These are phyloP conservation scores for Sporothrix mexicana DNA, from an alignment of 2,329 filamentous ascomycete genomes.

Conservation along the genomic window DNA sequence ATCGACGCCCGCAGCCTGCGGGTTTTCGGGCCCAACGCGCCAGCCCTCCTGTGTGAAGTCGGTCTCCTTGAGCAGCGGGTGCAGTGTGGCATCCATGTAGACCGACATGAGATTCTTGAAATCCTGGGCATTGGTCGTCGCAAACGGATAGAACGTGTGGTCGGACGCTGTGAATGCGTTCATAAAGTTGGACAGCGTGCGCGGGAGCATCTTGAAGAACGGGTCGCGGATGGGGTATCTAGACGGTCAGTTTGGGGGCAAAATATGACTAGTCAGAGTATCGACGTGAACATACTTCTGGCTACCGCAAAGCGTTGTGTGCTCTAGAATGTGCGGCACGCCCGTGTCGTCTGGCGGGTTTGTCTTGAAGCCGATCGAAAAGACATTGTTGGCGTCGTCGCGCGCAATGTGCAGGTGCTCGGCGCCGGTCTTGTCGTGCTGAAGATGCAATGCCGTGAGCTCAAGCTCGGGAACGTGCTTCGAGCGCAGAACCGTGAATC, in stretches of 20 bases:
- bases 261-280: no score
- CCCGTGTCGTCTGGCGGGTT: slow-evolving; percentile 97
- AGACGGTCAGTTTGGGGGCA: slow-evolving; percentile 23
- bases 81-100: slow-evolving; percentile 91
- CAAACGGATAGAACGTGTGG: slow-evolving; percentile 97
- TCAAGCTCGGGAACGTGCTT: slow-evolving; percentile 96
- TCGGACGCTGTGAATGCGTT: slow-evolving; percentile 97
- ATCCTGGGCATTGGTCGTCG: slow-evolving; percentile 93
- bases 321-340: slow-evolving; percentile 95
- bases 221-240: slow-evolving; percentile 97
- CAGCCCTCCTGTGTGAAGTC: slow-evolving; percentile 98
- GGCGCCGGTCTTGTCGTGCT: slow-evolving; percentile 93
- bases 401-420: slow-evolving; percentile 95
- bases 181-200: slow-evolving; percentile 99
- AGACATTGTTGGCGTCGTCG: slow-evolving; percentile 98
- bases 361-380: slow-evolving; percentile 98
- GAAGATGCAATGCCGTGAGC: slow-evolving; percentile 85
- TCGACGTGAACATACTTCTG: slow-evolving; percentile 68
- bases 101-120: slow-evolving; percentile 96
- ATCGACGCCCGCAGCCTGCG: slow-evolving; percentile 52
- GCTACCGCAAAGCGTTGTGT: slow-evolving; percentile 95
- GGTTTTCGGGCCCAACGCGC: slow-evolving; percentile 93
- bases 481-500: slow-evolving; percentile 86
- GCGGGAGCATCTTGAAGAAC: slow-evolving; percentile 99
- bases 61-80: slow-evolving; percentile 84